Percentiles rank a stretch among this genome's conserved stretches.
Conservation (phyloP, 495 filamentous ascomycete genomes). For the Xylaria telfairii region DNA sequence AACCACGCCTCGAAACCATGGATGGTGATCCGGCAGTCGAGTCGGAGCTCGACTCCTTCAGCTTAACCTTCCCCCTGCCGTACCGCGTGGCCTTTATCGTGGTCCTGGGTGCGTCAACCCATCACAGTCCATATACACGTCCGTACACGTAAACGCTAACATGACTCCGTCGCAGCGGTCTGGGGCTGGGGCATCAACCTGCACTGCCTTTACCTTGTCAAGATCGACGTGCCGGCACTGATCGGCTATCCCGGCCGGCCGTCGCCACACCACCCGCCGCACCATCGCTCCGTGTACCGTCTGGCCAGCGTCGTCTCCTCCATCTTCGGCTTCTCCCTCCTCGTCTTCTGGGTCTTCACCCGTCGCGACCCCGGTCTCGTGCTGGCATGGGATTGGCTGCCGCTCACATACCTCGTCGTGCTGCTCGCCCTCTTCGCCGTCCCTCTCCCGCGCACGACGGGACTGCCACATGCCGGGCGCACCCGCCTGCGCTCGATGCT, state of each 20-base stretch:
- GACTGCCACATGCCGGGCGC: constrained; percentile 73
- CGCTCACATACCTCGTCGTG: constrained; percentile 76
- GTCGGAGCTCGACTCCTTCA: constrained; percentile 83
- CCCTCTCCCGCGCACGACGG: constrained; percentile 57
- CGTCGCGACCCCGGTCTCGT: constrained; percentile 70
- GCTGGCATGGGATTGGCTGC: constrained; percentile 76
- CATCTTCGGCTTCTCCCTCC: constrained; percentile 70
- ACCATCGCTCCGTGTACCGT: constrained; percentile 82
- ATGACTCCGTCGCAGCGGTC: constrained; percentile 60
- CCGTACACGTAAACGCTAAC: neutral
- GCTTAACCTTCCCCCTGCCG: constrained; percentile 82
- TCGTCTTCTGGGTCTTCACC: constrained; percentile 83
- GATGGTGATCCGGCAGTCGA: constrained; percentile 81
- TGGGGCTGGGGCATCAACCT: constrained; percentile 93
- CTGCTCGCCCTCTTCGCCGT: constrained; percentile 72
- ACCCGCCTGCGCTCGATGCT: constrained; percentile 74
- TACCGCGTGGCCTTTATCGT: constrained; percentile 81
- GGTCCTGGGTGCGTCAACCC: constrained; percentile 67
- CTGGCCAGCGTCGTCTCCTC: constrained; percentile 76
- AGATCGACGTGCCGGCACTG: constrained; percentile 81
- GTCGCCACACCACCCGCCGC: constrained; percentile 67
- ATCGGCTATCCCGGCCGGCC: constrained; percentile 77
- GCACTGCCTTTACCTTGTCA: constrained; percentile 73
- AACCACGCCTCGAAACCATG: constrained; percentile 59
- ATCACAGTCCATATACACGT: constrained; percentile 26